phyloP scores from a whole-genome alignment of 768 basidiomycete genomes.

The Kwoniella pini region DNA sequence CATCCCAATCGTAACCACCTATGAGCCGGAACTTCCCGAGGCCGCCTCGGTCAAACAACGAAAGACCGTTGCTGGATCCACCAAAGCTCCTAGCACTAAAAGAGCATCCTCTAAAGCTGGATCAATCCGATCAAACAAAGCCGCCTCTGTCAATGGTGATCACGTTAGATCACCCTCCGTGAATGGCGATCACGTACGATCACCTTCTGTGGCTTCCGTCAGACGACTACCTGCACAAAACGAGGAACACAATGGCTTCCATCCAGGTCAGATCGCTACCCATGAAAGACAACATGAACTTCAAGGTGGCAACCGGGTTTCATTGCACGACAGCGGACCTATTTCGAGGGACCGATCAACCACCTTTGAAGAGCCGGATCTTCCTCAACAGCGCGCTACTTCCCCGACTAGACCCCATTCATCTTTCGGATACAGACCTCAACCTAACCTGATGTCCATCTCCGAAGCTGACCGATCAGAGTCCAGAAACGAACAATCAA shows the following conservation, averaged over 20 bases:
- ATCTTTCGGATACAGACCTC: conserved; percentile 36
- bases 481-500: conserved; percentile 21
- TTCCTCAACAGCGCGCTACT: conserved; percentile 4
- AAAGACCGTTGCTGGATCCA: conserved; percentile 30
- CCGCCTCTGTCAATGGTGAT: conserved; percentile 13
- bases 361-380: conserved; percentile 31
- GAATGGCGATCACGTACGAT: not conserved
- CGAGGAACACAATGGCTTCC: conserved; percentile 21
- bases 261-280: conserved; percentile 39
- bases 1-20: conserved; percentile 48
- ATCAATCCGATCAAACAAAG: conserved; percentile 17
- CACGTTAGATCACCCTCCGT: not conserved
- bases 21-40: conserved; percentile 37
- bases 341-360: conserved; percentile 30
- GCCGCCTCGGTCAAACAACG: conserved; percentile 23
- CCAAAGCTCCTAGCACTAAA: conserved; percentile 27
- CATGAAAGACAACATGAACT: conserved; percentile 42
- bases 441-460: conserved; percentile 35
- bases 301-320: conserved; percentile 32
- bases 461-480: conserved; percentile 31
- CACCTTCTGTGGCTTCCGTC: conserved; percentile 27
- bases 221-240: conserved; percentile 21
- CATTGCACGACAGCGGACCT: conserved; percentile 34
- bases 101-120: conserved; percentile 14
- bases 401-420: conserved; percentile 27